Evolutionary conservation across 2,329 filamentous ascomycete genomes (phyloP).

Genomic region (Mollisiaceae sp.): DNA sequence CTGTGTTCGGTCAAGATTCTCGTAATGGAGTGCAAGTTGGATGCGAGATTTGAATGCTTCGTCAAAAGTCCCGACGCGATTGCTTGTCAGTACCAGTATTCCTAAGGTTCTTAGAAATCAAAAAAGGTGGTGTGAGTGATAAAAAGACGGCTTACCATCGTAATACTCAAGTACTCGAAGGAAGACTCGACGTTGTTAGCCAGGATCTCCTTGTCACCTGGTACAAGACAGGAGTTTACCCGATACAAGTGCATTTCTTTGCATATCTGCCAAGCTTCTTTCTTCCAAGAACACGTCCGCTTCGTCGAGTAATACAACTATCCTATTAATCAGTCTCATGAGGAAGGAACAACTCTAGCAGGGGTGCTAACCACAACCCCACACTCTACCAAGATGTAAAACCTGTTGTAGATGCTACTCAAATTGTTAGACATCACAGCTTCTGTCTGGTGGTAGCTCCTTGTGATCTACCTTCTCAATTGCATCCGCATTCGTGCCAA

Average conservation of each 20-base stretch:
- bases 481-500: conserved; percentile 67
- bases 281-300: conserved; percentile 36
- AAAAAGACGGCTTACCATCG: conserved; percentile 19
- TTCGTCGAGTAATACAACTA: conserved; percentile 45
- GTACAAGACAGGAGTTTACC: conserved; percentile 9
- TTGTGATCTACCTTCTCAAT: conserved; percentile 56
- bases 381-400: conserved; percentile 28
- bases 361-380: conserved; percentile 19
- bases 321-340: conserved; percentile 40
- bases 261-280: conserved; percentile 21
- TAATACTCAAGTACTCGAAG: conserved; percentile 49
- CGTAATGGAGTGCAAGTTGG: conserved; percentile 42
- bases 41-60: conserved; percentile 46
- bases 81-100: conserved; percentile 49
- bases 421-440: background rate
- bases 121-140: background rate
- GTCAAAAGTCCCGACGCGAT: conserved; percentile 47
- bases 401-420: conserved; percentile 31
- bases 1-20: background rate
- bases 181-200: conserved; percentile 34
- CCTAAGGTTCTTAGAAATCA: conserved; percentile 31
- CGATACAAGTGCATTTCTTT: conserved; percentile 32
- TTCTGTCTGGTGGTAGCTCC: background rate
- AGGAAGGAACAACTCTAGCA: background rate
- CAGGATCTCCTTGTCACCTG: background rate